Conservation (phyloP, 2,329 filamentous ascomycete genomes). For the Fusarium sp. region DNA sequence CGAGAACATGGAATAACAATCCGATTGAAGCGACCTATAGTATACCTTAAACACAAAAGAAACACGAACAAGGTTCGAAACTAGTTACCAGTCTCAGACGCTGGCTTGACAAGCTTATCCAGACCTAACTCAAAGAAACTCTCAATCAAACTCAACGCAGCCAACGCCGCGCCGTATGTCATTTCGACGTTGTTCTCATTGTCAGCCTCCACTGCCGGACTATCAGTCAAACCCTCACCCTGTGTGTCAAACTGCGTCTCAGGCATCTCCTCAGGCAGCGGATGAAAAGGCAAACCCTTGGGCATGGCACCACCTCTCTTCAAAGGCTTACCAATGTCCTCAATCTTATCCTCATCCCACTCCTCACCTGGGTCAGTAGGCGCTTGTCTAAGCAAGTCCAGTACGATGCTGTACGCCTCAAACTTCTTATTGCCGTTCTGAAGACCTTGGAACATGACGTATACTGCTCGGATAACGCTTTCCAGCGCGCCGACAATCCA, state of each 20-base stretch:
- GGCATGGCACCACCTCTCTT: background rate
- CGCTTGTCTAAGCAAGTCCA: background rate
- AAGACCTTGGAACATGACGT: constrained; percentile 29
- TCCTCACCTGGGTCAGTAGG: background rate
- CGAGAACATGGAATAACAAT: too few species aligned
- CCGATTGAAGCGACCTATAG: too few species aligned
- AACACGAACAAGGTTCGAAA: rapidly evolving
- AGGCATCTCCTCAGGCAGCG: background rate
- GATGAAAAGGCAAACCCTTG: background rate
- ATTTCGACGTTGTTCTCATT: background rate
- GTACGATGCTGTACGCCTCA: background rate
- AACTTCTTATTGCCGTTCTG: background rate
- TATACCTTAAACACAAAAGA: too few species aligned
- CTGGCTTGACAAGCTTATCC: background rate
- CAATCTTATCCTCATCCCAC: background rate
- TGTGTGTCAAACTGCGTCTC: background rate
- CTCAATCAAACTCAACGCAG: background rate
- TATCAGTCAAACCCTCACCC: background rate
- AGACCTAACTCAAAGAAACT: background rate
- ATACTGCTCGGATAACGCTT: constrained; percentile 35
- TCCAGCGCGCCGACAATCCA: constrained; percentile 41
- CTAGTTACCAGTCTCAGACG: too few species aligned
- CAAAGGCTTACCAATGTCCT: background rate
- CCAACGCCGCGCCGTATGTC: background rate
- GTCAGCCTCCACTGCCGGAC: background rate